Evolutionary conservation across 2,329 filamentous ascomycete species (phyloP).

Genomic region (Fusarium sp.): DNA sequence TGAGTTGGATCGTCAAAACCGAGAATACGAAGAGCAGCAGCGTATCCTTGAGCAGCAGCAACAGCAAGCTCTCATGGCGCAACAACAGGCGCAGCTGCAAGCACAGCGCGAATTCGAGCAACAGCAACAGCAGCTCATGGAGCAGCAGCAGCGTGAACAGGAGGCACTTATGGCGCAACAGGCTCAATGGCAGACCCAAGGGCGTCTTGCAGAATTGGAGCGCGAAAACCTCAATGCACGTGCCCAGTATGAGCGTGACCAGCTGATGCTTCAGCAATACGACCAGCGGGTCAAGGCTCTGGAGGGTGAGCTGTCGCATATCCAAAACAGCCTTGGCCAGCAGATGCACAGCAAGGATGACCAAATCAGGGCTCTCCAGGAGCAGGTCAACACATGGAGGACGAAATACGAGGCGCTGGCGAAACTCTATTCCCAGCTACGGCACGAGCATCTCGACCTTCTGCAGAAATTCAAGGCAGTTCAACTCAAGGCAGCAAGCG

Average conservation of each 20-base stretch:
- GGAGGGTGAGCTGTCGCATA: constrained; percentile 84
- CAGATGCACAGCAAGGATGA: constrained; percentile 93
- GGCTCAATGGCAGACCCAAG: constrained; percentile 92
- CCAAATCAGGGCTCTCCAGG: constrained; percentile 90
- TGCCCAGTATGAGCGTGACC: constrained; percentile 96
- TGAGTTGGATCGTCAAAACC: constrained; percentile 89
- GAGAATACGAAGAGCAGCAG: constrained; percentile 96
- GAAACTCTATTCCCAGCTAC: constrained; percentile 95
- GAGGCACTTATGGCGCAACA: constrained; percentile 91
- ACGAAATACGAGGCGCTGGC: constrained; percentile 96
- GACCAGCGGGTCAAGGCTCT: constrained; percentile 93
- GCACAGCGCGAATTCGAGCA: constrained; percentile 97
- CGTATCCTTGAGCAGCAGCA: constrained; percentile 87
- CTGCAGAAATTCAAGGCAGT: constrained; percentile 96
- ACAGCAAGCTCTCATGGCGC: constrained; percentile 80
- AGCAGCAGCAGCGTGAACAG: constrained; percentile 91
- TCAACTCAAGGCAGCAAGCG: constrained; percentile 95
- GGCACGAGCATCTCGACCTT: constrained; percentile 93
- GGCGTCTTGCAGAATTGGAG: constrained; percentile 93
- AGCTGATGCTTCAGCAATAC: constrained; percentile 96
- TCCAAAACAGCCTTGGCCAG: constrained; percentile 85
- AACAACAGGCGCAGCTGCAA: constrained; percentile 84
- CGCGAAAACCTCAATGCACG: constrained; percentile 94
- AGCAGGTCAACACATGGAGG: constrained; percentile 98
- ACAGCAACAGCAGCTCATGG: constrained; percentile 85